phyloP scores from a whole-genome alignment of 176 grass and related monocot genomes.

The Avena insularis region DNA sequence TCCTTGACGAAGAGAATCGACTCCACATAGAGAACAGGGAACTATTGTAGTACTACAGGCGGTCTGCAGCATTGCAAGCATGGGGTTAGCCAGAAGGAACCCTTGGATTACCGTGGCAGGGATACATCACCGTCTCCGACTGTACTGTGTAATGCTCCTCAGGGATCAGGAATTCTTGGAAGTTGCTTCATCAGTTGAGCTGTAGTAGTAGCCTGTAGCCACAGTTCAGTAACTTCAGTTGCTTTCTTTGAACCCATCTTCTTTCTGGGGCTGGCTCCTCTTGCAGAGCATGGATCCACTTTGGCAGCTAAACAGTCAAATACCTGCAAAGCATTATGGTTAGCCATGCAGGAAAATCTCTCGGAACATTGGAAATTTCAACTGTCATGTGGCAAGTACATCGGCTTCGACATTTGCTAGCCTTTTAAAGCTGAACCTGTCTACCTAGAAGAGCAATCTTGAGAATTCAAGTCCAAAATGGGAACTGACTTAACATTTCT shows the following conservation, averaged over 20 bases:
- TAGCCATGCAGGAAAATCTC: not conserved
- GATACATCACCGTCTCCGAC: not conserved
- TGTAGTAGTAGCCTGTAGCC: not conserved
- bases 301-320: not conserved
- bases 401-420: not conserved
- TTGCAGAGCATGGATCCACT: not conserved
- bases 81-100: not conserved
- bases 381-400: not conserved
- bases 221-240: slow-evolving; percentile 3
- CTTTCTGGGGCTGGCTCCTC: not conserved
- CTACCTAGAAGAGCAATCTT: not conserved
- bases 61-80: not conserved
- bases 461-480: slow-evolving; percentile 22
- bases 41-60: not conserved
- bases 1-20: not conserved
- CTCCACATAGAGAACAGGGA: not conserved
- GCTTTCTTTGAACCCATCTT: slow-evolving; percentile 6
- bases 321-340: not conserved
- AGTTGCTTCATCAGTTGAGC: not conserved
- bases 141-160: not conserved
- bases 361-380: not conserved
- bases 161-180: not conserved
- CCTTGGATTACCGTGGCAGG: not conserved
- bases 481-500: not conserved
- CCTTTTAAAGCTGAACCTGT: not conserved